Evolutionary conservation across 2,329 filamentous ascomycete species (phyloP).

Genomic region (Annulohypoxylon truncatum): DNA sequence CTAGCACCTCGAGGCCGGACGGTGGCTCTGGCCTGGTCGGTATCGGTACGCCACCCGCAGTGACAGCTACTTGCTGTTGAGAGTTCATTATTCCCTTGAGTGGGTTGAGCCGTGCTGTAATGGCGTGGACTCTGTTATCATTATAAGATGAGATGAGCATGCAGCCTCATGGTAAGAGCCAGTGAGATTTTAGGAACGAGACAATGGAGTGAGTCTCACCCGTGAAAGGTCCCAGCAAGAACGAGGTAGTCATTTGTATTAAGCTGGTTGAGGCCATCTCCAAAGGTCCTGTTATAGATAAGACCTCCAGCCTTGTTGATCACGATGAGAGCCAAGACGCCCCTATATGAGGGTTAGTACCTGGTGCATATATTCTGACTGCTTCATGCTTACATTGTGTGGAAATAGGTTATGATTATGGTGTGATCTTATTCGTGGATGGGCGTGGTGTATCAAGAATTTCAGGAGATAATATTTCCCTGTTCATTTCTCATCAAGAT

Average conservation of each 20-base stretch:
- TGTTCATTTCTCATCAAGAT: constrained; percentile 22
- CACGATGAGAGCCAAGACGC: constrained; percentile 93
- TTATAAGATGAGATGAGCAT: constrained; percentile 28
- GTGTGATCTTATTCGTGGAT: neutral
- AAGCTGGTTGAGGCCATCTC: constrained; percentile 86
- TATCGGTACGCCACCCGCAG: constrained; percentile 43
- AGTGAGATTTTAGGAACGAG: neutral
- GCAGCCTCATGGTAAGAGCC: constrained; percentile 7
- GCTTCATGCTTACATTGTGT: constrained; percentile 27
- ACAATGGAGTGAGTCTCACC: constrained; percentile 62
- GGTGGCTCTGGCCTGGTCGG: constrained; percentile 69
- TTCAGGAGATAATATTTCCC: neutral
- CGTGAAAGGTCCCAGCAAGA: constrained; percentile 96
- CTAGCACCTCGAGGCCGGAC: constrained; percentile 89
- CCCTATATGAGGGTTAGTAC: constrained; percentile 66
- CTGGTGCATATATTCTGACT: neutral
- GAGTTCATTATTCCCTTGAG: constrained; percentile 52
- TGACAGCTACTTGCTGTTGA: constrained; percentile 48
- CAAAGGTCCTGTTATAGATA: constrained; percentile 95
- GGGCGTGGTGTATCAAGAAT: neutral
- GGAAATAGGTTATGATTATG: constrained; percentile 1
- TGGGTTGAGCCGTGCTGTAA: constrained; percentile 73
- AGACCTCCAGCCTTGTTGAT: constrained; percentile 99
- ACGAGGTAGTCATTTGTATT: constrained; percentile 97
- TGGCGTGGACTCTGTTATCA: constrained; percentile 71